Evolutionary conservation across 495 filamentous ascomycete genomes (phyloP).

Genomic region (Neurospora sp.): DNA sequence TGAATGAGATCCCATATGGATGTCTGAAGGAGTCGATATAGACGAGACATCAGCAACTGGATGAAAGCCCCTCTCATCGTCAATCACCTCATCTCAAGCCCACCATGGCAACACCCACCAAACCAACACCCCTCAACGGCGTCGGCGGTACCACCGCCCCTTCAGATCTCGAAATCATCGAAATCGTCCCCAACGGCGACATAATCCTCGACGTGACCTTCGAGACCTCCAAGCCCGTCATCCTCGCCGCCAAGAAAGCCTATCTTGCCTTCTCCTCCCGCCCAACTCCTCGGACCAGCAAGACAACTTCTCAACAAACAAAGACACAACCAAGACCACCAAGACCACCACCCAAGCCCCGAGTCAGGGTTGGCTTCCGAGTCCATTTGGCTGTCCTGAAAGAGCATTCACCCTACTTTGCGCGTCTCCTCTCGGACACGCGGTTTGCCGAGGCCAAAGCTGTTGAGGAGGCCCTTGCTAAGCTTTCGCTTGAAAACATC

Average conservation of each 20-base stretch:
- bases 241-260: background rate
- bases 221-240: constrained; percentile 30
- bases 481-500: constrained; percentile 28
- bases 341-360: constrained; percentile 19
- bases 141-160: background rate
- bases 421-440: constrained; percentile 39
- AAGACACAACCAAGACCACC: constrained; percentile 7
- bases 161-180: constrained; percentile 19
- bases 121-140: background rate
- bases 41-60: background rate
- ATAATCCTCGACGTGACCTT: constrained; percentile 45
- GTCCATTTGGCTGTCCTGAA: constrained; percentile 29
- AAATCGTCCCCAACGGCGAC: constrained; percentile 43
- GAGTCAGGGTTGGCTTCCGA: constrained; percentile 26
- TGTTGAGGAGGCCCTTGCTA: constrained; percentile 32
- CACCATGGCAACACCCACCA: background rate
- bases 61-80: background rate
- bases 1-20: background rate
- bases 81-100: background rate
- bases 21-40: background rate
- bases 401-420: constrained; percentile 49
- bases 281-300: constrained; percentile 4
- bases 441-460: constrained; percentile 42
- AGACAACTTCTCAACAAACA: background rate
- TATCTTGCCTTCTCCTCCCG: background rate